These are phyloP conservation scores for Brasilioporus rufonigricans DNA, from an alignment of 768 basidiomycete species.

Conservation along the genomic window DNA sequence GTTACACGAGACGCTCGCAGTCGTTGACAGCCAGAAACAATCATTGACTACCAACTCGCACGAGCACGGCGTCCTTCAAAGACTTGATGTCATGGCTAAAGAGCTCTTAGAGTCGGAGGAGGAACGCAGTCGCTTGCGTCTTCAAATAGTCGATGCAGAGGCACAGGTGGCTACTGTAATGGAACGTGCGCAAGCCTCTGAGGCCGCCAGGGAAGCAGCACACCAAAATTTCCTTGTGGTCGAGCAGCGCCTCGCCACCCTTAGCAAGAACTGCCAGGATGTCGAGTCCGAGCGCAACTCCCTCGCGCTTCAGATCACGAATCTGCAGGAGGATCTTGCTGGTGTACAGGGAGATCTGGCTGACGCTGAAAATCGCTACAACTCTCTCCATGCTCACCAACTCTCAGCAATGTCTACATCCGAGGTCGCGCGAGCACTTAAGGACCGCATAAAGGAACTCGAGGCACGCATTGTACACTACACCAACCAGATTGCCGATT, in stretches of 20 bases:
- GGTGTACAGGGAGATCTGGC: slow-evolving; percentile 50
- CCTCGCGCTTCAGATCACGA: slow-evolving; percentile 59
- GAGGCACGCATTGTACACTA: slow-evolving; percentile 61
- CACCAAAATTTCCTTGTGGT: slow-evolving; percentile 27
- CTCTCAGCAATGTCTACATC: slow-evolving; percentile 59
- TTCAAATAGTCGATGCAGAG: slow-evolving; percentile 37
- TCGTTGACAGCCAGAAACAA: slow-evolving; percentile 22
- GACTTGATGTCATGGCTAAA: slow-evolving; percentile 33
- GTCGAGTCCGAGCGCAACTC: slow-evolving; percentile 67
- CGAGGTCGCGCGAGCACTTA: slow-evolving; percentile 53
- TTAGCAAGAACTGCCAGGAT: slow-evolving; percentile 48
- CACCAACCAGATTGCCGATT: slow-evolving; percentile 73
- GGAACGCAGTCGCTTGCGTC: slow-evolving; percentile 21
- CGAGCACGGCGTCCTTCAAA: slow-evolving; percentile 26
- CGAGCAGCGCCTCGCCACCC: slow-evolving; percentile 43
- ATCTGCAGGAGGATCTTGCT: slow-evolving; percentile 59
- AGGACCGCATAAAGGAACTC: slow-evolving; percentile 65
- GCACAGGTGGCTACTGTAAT: slow-evolving; percentile 31
- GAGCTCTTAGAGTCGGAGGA: slow-evolving; percentile 35
- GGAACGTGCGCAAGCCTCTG: slow-evolving; percentile 32
- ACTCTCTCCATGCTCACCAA: slow-evolving; percentile 61
- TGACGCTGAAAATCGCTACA: slow-evolving; percentile 60
- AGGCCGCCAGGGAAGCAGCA: slow-evolving; percentile 36
- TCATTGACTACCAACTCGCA: slow-evolving; percentile 13
- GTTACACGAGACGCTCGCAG: slow-evolving; percentile 11